Base-by-base conservation (phyloP, 331 rosid species). In the Cydonia oblonga region DNA sequence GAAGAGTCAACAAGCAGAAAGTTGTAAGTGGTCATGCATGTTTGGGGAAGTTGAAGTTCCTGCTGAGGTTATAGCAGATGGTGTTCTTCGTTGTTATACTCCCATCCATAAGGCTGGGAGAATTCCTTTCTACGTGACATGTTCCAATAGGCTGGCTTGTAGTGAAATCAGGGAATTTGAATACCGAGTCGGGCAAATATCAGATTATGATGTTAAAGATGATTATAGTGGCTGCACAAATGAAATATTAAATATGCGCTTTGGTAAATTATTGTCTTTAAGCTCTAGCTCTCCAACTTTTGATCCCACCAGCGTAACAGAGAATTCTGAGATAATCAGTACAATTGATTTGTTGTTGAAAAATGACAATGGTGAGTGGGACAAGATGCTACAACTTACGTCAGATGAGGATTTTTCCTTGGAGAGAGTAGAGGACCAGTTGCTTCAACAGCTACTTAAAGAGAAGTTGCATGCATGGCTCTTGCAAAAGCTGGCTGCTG, bases 131-230 rank as follows among this genome's bases (percentile, higher is more conserved):
- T 92, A 90, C 77, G 86, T 92, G 64, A 87, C 96, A 52, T 70
- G 89, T 84, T 90, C 98, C 85, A 90, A 92, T 79, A 82, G 98
- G 79, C 65, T 88, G 78, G 93, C 98, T 19, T 92, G 98, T 72
- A 92, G 98, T 77, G 98, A 90, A 79, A 90, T 92, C 57, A 84
- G 90, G 72, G 96, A 92, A 63, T 92, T 92, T 81, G 96, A 90
- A 74, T 90, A 86, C 78, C 87, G 78, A 68, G 81, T 63, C 10
- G 76, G 52, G 75, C 63, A 66, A 70, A 54, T 74, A 61, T 71
- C 12, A 74, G 88, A 88, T 74, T 76, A 58, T 71, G 80, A 82
- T 63, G n/a, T 29, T 71, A 76, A 56, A 69, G 72, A 75, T 42
- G 68, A 82, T 58, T 52, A 62, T 66, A 76, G 63, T 62, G 81